Evolutionary conservation across 352 stramenopile genomes (phyloP).

Genomic region (Hyaloperonospora brassicae): DNA sequence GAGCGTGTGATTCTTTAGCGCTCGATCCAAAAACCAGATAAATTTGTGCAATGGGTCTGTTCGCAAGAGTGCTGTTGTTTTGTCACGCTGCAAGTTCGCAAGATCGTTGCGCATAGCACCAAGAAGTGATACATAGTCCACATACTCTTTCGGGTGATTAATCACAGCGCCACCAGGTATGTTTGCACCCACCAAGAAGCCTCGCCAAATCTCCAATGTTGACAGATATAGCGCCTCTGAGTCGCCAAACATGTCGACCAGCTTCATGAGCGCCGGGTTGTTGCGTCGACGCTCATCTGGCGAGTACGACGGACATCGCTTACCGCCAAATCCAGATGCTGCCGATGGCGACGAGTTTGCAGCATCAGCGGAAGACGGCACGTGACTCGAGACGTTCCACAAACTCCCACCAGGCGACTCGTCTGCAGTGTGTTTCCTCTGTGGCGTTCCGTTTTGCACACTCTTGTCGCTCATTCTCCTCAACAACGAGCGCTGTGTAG

Average conservation of each 20-base stretch:
- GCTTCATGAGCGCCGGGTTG: slow-evolving; percentile 50
- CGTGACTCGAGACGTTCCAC: slow-evolving; percentile 68
- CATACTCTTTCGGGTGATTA: slow-evolving; percentile 68
- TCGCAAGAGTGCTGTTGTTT: slow-evolving; percentile 57
- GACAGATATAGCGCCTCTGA: slow-evolving; percentile 74
- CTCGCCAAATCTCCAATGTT: slow-evolving; percentile 71
- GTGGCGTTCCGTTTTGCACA: slow-evolving; percentile 11
- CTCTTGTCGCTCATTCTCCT: slow-evolving; percentile 23
- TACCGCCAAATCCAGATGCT: slow-evolving; percentile 21
- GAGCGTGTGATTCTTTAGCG: slow-evolving; percentile 66
- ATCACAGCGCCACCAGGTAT: slow-evolving; percentile 54
- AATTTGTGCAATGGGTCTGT: slow-evolving; percentile 83
- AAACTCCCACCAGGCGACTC: slow-evolving; percentile 28
- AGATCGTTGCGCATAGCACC: slow-evolving; percentile 72
- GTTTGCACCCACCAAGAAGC: slow-evolving; percentile 58
- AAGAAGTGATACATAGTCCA: slow-evolving; percentile 78
- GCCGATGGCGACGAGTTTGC: slow-evolving; percentile 19
- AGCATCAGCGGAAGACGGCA: slow-evolving; percentile 36
- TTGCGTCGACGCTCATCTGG: slow-evolving; percentile 65
- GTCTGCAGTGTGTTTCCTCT: slow-evolving; percentile 30
- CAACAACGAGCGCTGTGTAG: slow-evolving; percentile 13
- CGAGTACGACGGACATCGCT: slow-evolving; percentile 26
- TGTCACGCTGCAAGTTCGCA: slow-evolving; percentile 74
- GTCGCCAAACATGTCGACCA: slow-evolving; percentile 76
- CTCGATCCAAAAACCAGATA: slow-evolving; percentile 81